phyloP scores from a whole-genome alignment of 352 stramenopile species.

The Pythium grandisporangium region DNA sequence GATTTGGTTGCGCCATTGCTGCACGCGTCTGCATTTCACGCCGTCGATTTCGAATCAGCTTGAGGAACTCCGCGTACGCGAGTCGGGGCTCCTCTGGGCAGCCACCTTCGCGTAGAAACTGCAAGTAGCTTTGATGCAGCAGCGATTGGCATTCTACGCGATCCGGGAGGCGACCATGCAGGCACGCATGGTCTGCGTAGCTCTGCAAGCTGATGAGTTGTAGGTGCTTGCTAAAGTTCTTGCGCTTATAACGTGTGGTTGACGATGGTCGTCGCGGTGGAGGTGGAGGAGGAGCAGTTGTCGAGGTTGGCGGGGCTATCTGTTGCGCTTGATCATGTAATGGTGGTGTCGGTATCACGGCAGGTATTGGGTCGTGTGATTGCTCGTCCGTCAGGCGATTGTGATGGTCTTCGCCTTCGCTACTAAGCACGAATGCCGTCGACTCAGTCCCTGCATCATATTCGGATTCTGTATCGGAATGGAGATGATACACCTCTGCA shows the following conservation, averaged over 20 bases:
- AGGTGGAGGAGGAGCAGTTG: not conserved
- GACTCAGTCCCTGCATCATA: too few species aligned
- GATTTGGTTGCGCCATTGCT: too few species aligned
- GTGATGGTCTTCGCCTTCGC: too few species aligned
- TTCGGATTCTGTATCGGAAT: too few species aligned
- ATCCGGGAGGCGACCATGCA: constrained; percentile 26
- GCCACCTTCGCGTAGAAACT: constrained; percentile 47
- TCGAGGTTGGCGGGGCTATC: constrained; percentile 18
- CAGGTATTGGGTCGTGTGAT: too few species aligned
- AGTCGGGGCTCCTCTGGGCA: constrained; percentile 33
- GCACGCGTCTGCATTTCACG: constrained; percentile 39
- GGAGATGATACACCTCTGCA: too few species aligned
- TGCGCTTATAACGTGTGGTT: constrained; percentile 35
- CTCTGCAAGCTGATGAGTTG: constrained; percentile 49
- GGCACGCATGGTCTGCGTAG: constrained; percentile 33
- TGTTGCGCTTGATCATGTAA: too few species aligned
- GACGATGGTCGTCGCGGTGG: not conserved
- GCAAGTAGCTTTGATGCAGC: constrained; percentile 35
- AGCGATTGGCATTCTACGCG: constrained; percentile 37
- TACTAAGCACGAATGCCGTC: too few species aligned
- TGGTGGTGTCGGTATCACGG: too few species aligned
- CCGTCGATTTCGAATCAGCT: constrained; percentile 59
- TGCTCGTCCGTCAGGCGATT: too few species aligned
- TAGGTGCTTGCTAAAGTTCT: constrained; percentile 63
- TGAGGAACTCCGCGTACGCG: constrained; percentile 47